Conservation (phyloP, 257 asterid genomes). For the Nicotiana knightiana region DNA sequence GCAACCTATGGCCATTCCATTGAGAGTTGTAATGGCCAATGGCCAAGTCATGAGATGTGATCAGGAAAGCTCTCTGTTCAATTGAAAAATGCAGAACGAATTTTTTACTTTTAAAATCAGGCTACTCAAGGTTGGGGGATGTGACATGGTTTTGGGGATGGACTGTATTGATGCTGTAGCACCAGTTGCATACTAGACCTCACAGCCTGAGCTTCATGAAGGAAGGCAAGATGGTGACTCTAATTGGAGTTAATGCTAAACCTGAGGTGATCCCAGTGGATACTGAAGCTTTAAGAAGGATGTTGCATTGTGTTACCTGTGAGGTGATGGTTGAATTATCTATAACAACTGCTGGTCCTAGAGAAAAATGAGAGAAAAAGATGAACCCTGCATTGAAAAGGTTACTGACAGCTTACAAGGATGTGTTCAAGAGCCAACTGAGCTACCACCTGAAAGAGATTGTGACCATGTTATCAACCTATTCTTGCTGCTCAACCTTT, state of each 20-base stretch:
- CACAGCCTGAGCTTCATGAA: not conserved
- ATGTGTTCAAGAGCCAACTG: too few species aligned
- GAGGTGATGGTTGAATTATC: too few species aligned
- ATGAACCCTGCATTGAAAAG: too few species aligned
- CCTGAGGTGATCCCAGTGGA: not conserved
- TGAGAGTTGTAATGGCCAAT: not conserved
- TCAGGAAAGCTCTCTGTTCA: too few species aligned
- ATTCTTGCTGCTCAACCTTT: too few species aligned
- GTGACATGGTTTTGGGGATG: conserved; percentile 4
- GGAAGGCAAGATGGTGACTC: not conserved
- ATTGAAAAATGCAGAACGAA: not conserved
- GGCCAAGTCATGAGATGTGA: not conserved
- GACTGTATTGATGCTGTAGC: not conserved
- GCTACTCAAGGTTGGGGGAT: not conserved
- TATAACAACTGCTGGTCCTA: too few species aligned
- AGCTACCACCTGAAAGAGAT: too few species aligned
- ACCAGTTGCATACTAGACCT: not conserved
- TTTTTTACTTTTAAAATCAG: not conserved
- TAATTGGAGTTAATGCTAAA: not conserved
- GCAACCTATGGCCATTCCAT: not conserved
- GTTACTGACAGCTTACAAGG: too few species aligned
- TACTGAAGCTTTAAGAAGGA: too few species aligned
- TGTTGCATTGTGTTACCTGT: too few species aligned
- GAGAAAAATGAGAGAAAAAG: too few species aligned
- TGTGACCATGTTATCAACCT: too few species aligned